Conservation (phyloP, 2,329 filamentous ascomycete genomes). For the Xylariales sp. region DNA sequence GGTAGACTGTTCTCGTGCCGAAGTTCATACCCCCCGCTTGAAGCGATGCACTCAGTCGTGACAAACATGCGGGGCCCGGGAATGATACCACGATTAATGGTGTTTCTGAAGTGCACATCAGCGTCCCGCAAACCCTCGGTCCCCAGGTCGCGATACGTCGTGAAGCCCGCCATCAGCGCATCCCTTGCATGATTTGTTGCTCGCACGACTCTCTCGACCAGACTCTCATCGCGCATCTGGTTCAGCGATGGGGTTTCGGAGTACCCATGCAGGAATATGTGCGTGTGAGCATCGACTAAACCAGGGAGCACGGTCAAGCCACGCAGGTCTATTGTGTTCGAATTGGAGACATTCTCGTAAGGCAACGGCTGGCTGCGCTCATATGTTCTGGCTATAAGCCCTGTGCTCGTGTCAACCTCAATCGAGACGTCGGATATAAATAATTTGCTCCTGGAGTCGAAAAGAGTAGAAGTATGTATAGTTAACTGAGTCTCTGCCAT, state of each 20-base stretch:
- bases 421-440: constrained; percentile 43
- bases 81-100: constrained; percentile 64
- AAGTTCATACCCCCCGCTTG: constrained; percentile 61
- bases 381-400: constrained; percentile 42
- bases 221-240: constrained; percentile 68
- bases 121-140: constrained; percentile 63
- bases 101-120: constrained; percentile 64
- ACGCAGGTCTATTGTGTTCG: constrained; percentile 61
- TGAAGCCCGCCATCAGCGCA: constrained; percentile 68
- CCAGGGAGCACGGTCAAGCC: constrained; percentile 63
- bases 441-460: constrained; percentile 44
- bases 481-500: constrained; percentile 33
- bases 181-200: constrained; percentile 64
- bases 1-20: constrained; percentile 57
- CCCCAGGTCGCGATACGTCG: constrained; percentile 67
- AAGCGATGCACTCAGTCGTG: constrained; percentile 63
- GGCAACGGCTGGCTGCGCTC: constrained; percentile 31
- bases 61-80: constrained; percentile 68
- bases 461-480: constrained; percentile 45
- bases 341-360: constrained; percentile 25
- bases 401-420: constrained; percentile 41
- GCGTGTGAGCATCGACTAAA: constrained; percentile 66
- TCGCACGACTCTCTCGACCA: constrained; percentile 67
- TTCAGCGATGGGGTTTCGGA: constrained; percentile 48
- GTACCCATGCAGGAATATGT: constrained; percentile 66